Percentiles rank a stretch among this genome's conserved stretches.
These are phyloP conservation scores for Pseudonitzschia multiseries DNA, from an alignment of 108 stramenopile species.

Conservation along the genomic window DNA sequence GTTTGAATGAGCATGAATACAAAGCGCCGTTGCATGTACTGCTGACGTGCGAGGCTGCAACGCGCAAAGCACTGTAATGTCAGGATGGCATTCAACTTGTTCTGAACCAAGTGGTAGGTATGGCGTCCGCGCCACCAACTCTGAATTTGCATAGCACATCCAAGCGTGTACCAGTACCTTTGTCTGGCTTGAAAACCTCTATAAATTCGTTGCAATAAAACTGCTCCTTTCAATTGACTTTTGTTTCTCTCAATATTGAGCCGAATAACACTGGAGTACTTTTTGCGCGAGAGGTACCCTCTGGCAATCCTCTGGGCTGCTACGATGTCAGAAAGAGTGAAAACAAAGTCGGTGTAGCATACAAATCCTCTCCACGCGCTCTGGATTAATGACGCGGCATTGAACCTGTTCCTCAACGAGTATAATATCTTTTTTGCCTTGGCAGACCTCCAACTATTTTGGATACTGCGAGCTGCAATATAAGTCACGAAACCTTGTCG, in stretches of 20 bases:
- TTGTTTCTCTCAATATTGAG: neutral
- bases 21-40: slow-evolving; percentile 40
- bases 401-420: slow-evolving; percentile 14
- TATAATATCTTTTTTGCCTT: slow-evolving; percentile 28
- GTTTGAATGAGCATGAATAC: slow-evolving; percentile 28
- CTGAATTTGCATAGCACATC: slow-evolving; percentile 61
- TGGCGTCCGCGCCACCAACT: slow-evolving; percentile 40
- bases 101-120: slow-evolving; percentile 3
- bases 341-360: slow-evolving; percentile 58
- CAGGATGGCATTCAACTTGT: slow-evolving; percentile 21
- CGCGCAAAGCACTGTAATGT: slow-evolving; percentile 38
- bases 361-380: slow-evolving; percentile 63
- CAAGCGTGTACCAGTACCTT: slow-evolving; percentile 49
- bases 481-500: slow-evolving; percentile 24
- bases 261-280: slow-evolving; percentile 10
- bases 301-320: slow-evolving; percentile 53
- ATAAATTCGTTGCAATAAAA: slow-evolving; percentile 53
- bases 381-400: slow-evolving; percentile 63
- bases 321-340: slow-evolving; percentile 63
- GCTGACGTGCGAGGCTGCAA: slow-evolving; percentile 31
- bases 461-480: slow-evolving; percentile 35
- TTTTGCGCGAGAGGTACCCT: slow-evolving; percentile 34
- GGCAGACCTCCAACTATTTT: slow-evolving; percentile 28
- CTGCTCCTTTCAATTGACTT: slow-evolving; percentile 15
- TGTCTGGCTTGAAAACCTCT: slow-evolving; percentile 66